Evolutionary conservation across 1,284 basidiomycete genomes (phyloP), one percentile per base, ranked within the genome.

Genomic region (Trichosporon sp.): DNA sequence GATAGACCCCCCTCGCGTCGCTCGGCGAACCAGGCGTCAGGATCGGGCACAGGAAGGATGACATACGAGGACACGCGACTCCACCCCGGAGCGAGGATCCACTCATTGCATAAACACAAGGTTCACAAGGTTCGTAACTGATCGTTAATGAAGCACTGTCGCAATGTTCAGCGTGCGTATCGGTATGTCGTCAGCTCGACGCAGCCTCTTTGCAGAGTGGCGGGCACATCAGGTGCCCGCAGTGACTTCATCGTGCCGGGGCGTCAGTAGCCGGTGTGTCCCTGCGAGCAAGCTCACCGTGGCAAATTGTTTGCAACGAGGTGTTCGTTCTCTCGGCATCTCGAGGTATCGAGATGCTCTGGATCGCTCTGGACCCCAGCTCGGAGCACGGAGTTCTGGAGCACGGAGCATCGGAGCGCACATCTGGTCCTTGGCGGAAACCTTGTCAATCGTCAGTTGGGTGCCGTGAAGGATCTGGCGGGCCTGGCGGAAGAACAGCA

Each of bases 61-160:
- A 10, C 19, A 54, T 5, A n/a, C 6, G 19, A 54, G 8, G 51
- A 21, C 51, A 54, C 51, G 51, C 51, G 43, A 54, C 51, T 48
- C 46, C 46, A 21, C 51, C 5, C n/a, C 19, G n/a, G 12, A 51
- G 12, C 6, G n/a, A n/a, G 48, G 19, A n/a, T 51, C 48, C 19
- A 19, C 35, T 4, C 6, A 5, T 37, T 10, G 35, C 48, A 21
- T 12, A 51, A 21, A 12, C 19, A 21, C 19, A 26, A 54, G 51
- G 38, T 40, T 40, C 19, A 26, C 51, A 54, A 54, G 51, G 51
- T 54, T 54, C 51, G 51, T 19, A 54, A 54, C 51, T 26, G 26
- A 54, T 54, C 51, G 51, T 54, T 19, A 46, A 46, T 54, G 51
- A 54, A 2, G 7, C 14, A 8, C 14, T 11, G 16, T n/a, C 43